phyloP scores from a whole-genome alignment of 352 stramenopile genomes.

The Aphanomyces euteiches region DNA sequence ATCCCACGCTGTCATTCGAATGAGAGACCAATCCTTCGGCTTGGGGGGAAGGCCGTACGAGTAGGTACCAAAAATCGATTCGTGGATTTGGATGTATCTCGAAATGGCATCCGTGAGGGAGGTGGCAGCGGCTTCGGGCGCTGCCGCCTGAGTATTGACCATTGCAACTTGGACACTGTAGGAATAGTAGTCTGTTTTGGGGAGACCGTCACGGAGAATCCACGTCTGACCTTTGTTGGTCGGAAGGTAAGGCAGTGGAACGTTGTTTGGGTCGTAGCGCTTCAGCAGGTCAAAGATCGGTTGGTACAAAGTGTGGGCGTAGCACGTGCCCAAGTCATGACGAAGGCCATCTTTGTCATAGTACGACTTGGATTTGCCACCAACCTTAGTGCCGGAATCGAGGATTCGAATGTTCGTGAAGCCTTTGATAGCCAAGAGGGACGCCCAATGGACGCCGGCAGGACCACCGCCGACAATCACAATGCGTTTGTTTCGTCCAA shows the following conservation, averaged over 20 bases:
- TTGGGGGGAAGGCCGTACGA: not conserved
- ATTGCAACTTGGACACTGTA: not conserved
- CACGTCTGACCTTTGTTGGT: not conserved
- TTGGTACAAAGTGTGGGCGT: not conserved
- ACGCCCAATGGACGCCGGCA: conserved; percentile 16
- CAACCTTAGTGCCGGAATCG: conserved; percentile 4
- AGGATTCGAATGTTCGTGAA: conserved; percentile 28
- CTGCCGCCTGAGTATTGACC: not conserved
- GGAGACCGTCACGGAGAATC: not conserved
- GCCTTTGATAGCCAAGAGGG: conserved; percentile 20
- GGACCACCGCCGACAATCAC: conserved; percentile 31
- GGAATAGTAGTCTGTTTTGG: not conserved
- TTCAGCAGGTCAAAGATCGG: conserved; percentile 3
- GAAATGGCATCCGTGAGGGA: too few relatives aligned
- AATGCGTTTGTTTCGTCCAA: conserved; percentile 10
- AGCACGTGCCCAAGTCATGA: conserved; percentile 3
- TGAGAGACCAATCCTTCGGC: not conserved
- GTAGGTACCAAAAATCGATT: not conserved
- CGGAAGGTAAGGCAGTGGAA: not conserved
- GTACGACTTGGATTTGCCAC: not conserved
- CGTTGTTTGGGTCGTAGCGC: not conserved
- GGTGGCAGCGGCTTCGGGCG: not conserved
- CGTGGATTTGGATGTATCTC: not conserved
- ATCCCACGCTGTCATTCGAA: not conserved
- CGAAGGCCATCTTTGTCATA: not conserved